Evolutionary conservation across 345 rosid genomes (phyloP), one percentile per base, ranked within the genome.

Genomic region (Dimocarpus longan): DNA sequence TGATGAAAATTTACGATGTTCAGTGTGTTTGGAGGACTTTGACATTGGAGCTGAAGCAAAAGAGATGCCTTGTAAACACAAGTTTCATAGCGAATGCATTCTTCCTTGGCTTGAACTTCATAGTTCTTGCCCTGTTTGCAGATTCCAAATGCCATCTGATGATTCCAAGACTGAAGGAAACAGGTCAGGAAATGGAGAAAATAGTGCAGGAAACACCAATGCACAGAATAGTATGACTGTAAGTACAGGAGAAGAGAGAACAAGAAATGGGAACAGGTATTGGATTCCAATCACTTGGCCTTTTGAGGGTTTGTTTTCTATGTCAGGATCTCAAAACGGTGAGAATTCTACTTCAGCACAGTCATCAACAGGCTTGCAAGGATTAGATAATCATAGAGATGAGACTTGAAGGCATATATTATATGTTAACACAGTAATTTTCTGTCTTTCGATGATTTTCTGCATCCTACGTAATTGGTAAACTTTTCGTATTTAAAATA

Each of bases 61-160:
- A 80, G 88, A 87, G 78, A 89, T 88, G 87, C 89, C 91, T 3
- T 91, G 90, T 71, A 89, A 86, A 71, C 93, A 91, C 68, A 87
- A 86, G 73, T 91, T 90, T 76, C 93, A 91, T 73, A n/a, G 26
- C 24, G 78, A 9, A 5, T 91, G 95, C 42, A 86, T 91, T 74
- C 39, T 79, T 62, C 88, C 90, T 0, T 91, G 95, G 95, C 90
- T 91, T 0, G 87, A 85, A 66, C 84, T 84, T 70, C 93, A 89
- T 68, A 81, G 92, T 69, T 89, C 93, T 21, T 92, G 93, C 73
- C 93, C 95, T 0, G 79, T 90, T 59, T 90, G 93, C 79, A 82
- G 93, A 71, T 85, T 66, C 77, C 81, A 81, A 46, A 78, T 89
- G 56, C 89, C 85, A 43, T 63, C 65, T 39, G 84, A 85, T 62